phyloP scores from a whole-genome alignment of 139 green algal species.

The Volvox africanus region DNA sequence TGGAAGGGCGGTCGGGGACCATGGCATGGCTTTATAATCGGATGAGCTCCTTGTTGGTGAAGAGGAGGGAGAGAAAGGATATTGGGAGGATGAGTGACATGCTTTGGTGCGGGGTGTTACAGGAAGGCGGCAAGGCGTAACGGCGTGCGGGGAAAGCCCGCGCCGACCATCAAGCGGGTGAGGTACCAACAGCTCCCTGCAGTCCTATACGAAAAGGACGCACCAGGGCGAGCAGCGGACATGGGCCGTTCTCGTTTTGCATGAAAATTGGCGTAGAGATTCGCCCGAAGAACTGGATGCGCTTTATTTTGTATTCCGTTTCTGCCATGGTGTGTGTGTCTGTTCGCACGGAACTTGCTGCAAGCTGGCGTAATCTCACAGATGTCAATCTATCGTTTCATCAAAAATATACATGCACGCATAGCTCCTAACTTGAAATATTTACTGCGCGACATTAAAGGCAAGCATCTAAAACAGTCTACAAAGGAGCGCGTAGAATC shows the following conservation, averaged over 20 bases:
- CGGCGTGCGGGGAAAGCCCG: too few relatives aligned
- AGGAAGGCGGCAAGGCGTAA: too few relatives aligned
- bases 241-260: slow-evolving; percentile 96
- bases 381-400: too few relatives aligned
- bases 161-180: too few relatives aligned
- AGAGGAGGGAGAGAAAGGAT: neutral
- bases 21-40: too few relatives aligned
- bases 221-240: slow-evolving; percentile 90
- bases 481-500: too few relatives aligned
- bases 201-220: neutral
- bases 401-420: too few relatives aligned
- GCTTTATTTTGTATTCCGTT: slow-evolving; percentile 50
- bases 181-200: neutral
- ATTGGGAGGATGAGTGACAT: neutral
- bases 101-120: too few relatives aligned
- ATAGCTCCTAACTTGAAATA: too few relatives aligned
- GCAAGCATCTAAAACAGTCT: too few relatives aligned
- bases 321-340: slow-evolving; percentile 5
- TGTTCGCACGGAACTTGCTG: neutral
- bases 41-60: neutral
- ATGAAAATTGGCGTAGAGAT: slow-evolving; percentile 76
- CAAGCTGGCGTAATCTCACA: too few relatives aligned
- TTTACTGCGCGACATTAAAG: too few relatives aligned
- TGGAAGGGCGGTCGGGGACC: neutral
- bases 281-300: slow-evolving; percentile 61